A percentile compares a stretch with the other conserved stretches of the same genome.
These are phyloP conservation scores for Gynostemma pentaphyllum DNA, from an alignment of 306 rosid species.

Conservation along the genomic window DNA sequence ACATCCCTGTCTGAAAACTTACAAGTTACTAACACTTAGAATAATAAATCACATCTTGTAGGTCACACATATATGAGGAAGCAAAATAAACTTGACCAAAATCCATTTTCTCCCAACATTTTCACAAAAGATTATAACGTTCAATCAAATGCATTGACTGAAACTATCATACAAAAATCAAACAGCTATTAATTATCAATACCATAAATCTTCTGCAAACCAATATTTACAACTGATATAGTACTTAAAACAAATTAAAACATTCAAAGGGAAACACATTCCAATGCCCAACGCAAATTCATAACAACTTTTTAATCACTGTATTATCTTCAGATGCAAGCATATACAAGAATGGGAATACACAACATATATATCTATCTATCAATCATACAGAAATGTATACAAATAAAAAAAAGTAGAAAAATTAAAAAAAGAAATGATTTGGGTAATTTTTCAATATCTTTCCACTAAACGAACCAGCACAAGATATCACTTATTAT, in stretches of 20 bases:
- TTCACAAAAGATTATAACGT: neutral
- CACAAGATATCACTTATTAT: neutral
- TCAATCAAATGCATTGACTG: neutral
- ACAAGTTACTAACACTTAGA: neutral
- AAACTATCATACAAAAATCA: neutral
- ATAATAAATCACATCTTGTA: neutral
- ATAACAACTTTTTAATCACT: neutral
- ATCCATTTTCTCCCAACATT: neutral
- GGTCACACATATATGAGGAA: neutral
- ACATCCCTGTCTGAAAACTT: neutral
- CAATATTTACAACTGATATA: neutral
- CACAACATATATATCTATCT: neutral
- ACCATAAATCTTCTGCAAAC: neutral
- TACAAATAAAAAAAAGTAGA: neutral
- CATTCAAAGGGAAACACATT: neutral
- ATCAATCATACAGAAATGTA: neutral
- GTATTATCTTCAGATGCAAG: neutral
- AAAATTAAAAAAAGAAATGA: neutral
- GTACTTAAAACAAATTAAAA: neutral
- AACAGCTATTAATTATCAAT: neutral
- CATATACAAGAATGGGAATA: neutral
- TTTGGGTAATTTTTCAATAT: neutral
- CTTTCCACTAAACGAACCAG: neutral
- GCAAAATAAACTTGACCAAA: neutral
- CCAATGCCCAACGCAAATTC: neutral